Conservation (phyloP, 441 rosid genomes). For the Arabidopsis hybrid region DNA sequence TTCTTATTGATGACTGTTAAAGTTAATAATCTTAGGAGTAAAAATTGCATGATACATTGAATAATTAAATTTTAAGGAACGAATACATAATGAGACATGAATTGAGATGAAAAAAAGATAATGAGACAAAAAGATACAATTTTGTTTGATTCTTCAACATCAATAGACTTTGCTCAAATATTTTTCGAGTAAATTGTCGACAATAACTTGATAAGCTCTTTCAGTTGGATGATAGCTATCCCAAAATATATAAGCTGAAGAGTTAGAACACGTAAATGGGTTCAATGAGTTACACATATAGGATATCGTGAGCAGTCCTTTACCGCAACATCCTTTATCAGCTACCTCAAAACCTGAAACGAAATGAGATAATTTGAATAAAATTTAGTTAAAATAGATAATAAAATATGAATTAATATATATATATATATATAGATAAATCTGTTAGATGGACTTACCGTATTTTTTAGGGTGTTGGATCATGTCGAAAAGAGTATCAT, state of each 20-base stretch:
- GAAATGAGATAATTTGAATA: not conserved
- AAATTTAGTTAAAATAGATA: not conserved
- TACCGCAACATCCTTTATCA: slow-evolving; percentile 38
- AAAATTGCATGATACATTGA: not conserved
- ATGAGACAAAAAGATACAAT: not conserved
- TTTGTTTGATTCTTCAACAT: not conserved
- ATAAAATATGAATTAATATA: not conserved
- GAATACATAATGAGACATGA: not conserved
- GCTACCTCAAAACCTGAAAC: slow-evolving; percentile 41
- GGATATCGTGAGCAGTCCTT: not conserved
- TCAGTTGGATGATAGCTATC: slow-evolving; percentile 82
- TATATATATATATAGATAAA: not conserved
- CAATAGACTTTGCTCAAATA: slow-evolving; percentile 15
- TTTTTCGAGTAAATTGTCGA: slow-evolving; percentile 28
- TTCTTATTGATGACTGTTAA: no score
- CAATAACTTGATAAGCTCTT: slow-evolving; percentile 51
- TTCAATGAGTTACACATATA: slow-evolving; percentile 29
- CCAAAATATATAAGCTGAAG: slow-evolving; percentile 64
- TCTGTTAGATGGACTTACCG: slow-evolving; percentile 4
- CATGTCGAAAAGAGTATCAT: slow-evolving; percentile 44
- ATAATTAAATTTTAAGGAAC: not conserved
- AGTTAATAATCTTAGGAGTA: no score
- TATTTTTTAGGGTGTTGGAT: slow-evolving; percentile 38
- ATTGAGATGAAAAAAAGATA: not conserved
- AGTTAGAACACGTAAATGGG: slow-evolving; percentile 53